These are phyloP conservation scores for Fusarium foetens DNA, from an alignment of 2,329 filamentous ascomycete genomes.

Conservation along the genomic window DNA sequence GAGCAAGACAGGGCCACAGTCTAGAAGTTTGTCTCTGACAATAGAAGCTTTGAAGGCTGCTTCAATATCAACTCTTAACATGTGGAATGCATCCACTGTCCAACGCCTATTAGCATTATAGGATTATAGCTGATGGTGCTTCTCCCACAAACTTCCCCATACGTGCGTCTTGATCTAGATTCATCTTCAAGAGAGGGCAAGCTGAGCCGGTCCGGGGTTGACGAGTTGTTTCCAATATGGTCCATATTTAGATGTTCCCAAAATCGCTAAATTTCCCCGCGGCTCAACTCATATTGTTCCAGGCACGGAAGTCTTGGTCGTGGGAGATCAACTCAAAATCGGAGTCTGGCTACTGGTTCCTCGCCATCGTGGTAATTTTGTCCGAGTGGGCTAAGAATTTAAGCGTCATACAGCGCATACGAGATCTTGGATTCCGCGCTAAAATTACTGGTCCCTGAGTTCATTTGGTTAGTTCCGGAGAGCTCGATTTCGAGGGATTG, in stretches of 20 bases:
- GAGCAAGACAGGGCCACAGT: background rate
- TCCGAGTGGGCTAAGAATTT: slow-evolving; percentile 8
- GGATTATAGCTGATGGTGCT: background rate
- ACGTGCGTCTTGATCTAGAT: slow-evolving; percentile 12
- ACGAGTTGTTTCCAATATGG: background rate
- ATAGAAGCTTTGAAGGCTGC: background rate
- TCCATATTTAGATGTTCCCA: background rate
- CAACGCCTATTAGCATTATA: background rate
- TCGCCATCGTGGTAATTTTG: slow-evolving; percentile 32
- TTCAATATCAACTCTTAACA: background rate
- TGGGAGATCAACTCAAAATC: slow-evolving; percentile 11
- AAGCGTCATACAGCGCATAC: background rate
- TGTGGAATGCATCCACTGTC: background rate
- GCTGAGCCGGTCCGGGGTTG: background rate
- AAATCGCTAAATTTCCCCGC: background rate
- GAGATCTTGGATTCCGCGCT: background rate
- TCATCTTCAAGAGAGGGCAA: background rate
- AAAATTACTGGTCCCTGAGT: background rate
- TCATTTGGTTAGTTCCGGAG: slow-evolving; percentile 28
- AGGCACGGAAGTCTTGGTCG: background rate
- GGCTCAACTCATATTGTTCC: background rate
- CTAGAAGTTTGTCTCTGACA: background rate
- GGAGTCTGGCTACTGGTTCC: slow-evolving; percentile 2
- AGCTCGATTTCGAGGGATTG: background rate
- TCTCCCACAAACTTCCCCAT: slow-evolving; percentile 7